Evolutionary conservation across 2,329 filamentous ascomycete genomes (phyloP), one percentile per base, ranked within the genome.

Genomic region (Pseudogymnoascus sp.): DNA sequence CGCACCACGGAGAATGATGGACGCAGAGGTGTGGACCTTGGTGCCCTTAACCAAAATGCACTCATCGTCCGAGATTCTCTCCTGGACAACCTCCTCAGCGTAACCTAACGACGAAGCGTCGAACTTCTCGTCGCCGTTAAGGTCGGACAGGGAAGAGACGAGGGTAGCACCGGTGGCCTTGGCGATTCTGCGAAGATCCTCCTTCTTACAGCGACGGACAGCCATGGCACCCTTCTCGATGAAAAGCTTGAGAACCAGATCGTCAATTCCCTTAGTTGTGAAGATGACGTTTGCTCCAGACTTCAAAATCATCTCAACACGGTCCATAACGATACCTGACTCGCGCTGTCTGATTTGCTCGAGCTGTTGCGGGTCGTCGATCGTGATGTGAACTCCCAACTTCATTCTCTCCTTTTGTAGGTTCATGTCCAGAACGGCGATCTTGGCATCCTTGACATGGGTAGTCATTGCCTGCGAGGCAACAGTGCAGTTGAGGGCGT

Each of bases 371-470:
- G 94, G 94, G 74, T 99, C 94, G 70, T 99, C 94, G 67, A 99
- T 90, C 10, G 94, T 97, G 71, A 99, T 96, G 77, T 99, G 93
- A 64, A 99, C 94, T 68, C 94, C 94, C 63, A 99, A 81, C 84
- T 99, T 97, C 94, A 99, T 97, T 69, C 93, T 85, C 81, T 97
- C 93, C 81, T 99, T 99, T 74, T 97, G 93, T 71, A 99, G 77
- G 78, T 99, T 99, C 85, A 99, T 97, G 75, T 99, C 94, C 65
- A 99, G 78, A 71, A 93, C 88, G 59, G 94, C 94, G 76, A 99
- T 99, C 81, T 96, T 97, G 68, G 94, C 94, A 76, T 97, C 92
- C 60, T 84, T 85, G 74, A 99, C 85, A 70, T 90, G 85, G 31
- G 94, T 99, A 71, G 86, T 91, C 94, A 99, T 99, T 51, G 94